Conservation (phyloP, 2,329 filamentous ascomycete genomes). For the Penicillium sp. region DNA sequence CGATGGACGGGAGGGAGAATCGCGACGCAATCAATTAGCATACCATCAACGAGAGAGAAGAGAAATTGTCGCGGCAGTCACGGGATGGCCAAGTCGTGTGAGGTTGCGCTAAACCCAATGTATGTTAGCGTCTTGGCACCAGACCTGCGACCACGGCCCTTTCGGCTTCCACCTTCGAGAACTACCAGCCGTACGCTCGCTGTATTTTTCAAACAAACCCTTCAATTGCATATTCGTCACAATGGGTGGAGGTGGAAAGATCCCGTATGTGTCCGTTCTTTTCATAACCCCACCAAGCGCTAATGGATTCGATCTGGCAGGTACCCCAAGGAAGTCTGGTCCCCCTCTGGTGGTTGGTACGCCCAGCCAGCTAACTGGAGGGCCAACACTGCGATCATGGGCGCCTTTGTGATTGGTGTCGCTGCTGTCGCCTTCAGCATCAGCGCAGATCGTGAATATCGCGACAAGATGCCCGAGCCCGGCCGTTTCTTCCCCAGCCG, state of each 20-base stretch:
- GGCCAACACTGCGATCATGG: constrained; percentile 77
- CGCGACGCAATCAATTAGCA: constrained; percentile 19
- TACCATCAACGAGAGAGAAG: constrained; percentile 32
- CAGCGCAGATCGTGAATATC: constrained; percentile 70
- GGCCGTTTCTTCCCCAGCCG: constrained; percentile 79
- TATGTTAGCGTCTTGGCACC: constrained; percentile 28
- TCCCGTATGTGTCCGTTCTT: constrained; percentile 56
- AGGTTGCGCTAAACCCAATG: constrained; percentile 31
- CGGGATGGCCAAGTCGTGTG: constrained; percentile 35
- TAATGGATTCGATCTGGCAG: constrained; percentile 47
- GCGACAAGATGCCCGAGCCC: constrained; percentile 71
- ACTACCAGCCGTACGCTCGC: constrained; percentile 24
- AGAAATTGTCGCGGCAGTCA: constrained; percentile 40
- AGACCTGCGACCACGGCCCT: constrained; percentile 30
- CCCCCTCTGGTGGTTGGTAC: constrained; percentile 97
- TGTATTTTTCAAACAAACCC: constrained; percentile 20
- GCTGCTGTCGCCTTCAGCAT: constrained; percentile 66
- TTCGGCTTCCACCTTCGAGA: constrained; percentile 30
- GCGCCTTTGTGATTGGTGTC: constrained; percentile 65
- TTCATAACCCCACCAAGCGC: constrained; percentile 32
- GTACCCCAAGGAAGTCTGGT: constrained; percentile 99
- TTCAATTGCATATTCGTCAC: constrained; percentile 29
- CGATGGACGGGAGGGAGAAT: constrained; percentile 14
- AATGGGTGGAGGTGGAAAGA: constrained; percentile 76
- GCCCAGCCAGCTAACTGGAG: constrained; percentile 93